Evolutionary conservation across 2,329 filamentous ascomycete species (phyloP).

Genomic region (Aspergillus phoenicis): DNA sequence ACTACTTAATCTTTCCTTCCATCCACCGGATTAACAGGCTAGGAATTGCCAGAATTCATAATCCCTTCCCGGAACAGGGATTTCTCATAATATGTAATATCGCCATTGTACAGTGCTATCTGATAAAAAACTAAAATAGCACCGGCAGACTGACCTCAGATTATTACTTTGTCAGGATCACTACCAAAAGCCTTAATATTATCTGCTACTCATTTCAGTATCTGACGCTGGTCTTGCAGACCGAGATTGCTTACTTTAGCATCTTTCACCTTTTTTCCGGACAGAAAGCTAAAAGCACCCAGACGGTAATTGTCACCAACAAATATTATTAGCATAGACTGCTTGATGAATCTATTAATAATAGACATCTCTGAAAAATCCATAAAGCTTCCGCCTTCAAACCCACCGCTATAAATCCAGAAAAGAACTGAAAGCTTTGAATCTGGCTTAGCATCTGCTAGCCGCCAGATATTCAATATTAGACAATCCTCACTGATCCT

Average conservation of each 20-base stretch:
- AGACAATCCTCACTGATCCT: conserved; percentile 13
- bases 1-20: background rate
- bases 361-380: conserved; percentile 1
- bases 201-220: conserved; percentile 14
- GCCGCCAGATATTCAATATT: conserved; percentile 10
- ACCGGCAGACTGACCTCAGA: conserved; percentile 16
- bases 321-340: conserved; percentile 1
- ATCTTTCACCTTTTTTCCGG: background rate
- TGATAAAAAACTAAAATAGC: conserved; percentile 1
- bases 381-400: conserved; percentile 5
- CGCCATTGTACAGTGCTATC: background rate
- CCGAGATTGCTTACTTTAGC: conserved; percentile 12
- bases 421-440: conserved; percentile 11
- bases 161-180: conserved; percentile 13
- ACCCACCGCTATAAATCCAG: conserved; percentile 13
- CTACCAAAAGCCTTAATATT: conserved; percentile 18
- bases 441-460: background rate
- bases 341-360: conserved; percentile 3
- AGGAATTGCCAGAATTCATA: background rate
- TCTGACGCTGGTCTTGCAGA: conserved; percentile 14
- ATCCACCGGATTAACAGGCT: background rate
- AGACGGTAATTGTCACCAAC: conserved; percentile 17
- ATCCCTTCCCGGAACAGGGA: background rate
- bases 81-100: background rate
- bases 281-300: conserved; percentile 16